Evolutionary conservation across 805 yeast species (phyloP).

Genomic region (Candida succiphila): DNA sequence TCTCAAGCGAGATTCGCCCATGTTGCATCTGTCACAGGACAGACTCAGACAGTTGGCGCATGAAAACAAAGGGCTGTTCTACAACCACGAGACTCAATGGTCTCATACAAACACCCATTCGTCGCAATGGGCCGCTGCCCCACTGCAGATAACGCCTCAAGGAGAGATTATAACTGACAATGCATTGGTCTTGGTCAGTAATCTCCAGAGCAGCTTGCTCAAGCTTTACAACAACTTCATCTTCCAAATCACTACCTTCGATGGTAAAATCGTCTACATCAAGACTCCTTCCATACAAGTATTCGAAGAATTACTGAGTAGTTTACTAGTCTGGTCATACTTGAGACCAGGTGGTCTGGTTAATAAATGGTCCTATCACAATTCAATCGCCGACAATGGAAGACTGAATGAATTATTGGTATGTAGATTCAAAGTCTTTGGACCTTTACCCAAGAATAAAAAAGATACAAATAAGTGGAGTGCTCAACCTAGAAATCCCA

Average conservation of each 20-base stretch:
- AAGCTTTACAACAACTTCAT: slow-evolving; percentile 20
- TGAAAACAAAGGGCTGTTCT: slow-evolving; percentile 7
- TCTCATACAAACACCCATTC: slow-evolving; percentile 5
- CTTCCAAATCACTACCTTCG: slow-evolving; percentile 28
- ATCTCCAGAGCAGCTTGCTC: slow-evolving; percentile 20
- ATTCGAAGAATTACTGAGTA: slow-evolving; percentile 30
- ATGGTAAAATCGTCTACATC: background rate
- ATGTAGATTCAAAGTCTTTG: slow-evolving; percentile 57
- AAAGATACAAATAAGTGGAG: background rate
- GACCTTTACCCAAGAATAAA: slow-evolving; percentile 35
- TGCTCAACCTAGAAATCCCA: background rate
- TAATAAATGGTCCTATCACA: slow-evolving; percentile 37
- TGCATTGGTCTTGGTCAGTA: slow-evolving; percentile 11
- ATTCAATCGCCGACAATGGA: slow-evolving; percentile 15
- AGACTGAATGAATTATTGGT: slow-evolving; percentile 34
- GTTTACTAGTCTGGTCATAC: slow-evolving; percentile 40
- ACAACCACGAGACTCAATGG: slow-evolving; percentile 11
- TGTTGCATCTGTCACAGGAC: too few species aligned
- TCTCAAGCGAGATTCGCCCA: too few species aligned
- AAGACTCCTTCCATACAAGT: slow-evolving; percentile 25
- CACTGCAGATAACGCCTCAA: slow-evolving; percentile 13
- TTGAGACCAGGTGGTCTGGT: slow-evolving; percentile 34
- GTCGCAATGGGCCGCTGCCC: slow-evolving; percentile 13
- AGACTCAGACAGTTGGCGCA: slow-evolving; percentile 5
- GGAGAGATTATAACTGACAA: slow-evolving; percentile 17